phyloP scores from a whole-genome alignment of 768 basidiomycete genomes.

The Amanita polypyramis region DNA sequence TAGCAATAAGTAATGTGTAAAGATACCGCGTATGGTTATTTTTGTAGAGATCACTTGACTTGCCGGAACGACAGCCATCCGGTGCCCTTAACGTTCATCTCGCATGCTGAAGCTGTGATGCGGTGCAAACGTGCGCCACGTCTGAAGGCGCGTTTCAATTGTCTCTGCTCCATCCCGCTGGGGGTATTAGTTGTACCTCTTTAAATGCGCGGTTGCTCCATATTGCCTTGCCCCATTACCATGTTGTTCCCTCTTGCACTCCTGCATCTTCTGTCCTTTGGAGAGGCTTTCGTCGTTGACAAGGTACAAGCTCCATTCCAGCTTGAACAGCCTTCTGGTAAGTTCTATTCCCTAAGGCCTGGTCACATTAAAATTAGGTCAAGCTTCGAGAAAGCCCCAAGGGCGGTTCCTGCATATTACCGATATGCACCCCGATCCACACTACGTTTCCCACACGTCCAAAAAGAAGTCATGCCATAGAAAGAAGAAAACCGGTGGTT shows the following conservation, averaged over 20 bases:
- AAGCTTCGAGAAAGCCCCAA: constrained; percentile 43
- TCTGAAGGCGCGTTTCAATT: neutral
- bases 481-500: constrained; percentile 41
- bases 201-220: neutral
- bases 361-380: constrained; percentile 12
- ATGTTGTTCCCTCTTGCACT: constrained; percentile 11
- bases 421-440: constrained; percentile 75
- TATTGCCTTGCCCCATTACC: constrained; percentile 17
- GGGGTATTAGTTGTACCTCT: neutral
- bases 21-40: neutral
- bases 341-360: neutral
- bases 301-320: neutral
- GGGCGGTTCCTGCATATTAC: constrained; percentile 66
- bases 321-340: neutral
- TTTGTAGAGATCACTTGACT: neutral
- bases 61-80: neutral
- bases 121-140: constrained; percentile 7
- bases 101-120: constrained; percentile 11
- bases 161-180: neutral
- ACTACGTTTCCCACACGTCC: constrained; percentile 43
- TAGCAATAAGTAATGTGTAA: neutral
- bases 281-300: neutral
- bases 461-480: constrained; percentile 61
- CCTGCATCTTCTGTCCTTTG: neutral
- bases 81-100: constrained; percentile 5